Percentiles rank a stretch among this genome's conserved stretches.
These are phyloP conservation scores for Tricholoma bakamatsutake DNA, from an alignment of 768 basidiomycete species.

Conservation along the genomic window DNA sequence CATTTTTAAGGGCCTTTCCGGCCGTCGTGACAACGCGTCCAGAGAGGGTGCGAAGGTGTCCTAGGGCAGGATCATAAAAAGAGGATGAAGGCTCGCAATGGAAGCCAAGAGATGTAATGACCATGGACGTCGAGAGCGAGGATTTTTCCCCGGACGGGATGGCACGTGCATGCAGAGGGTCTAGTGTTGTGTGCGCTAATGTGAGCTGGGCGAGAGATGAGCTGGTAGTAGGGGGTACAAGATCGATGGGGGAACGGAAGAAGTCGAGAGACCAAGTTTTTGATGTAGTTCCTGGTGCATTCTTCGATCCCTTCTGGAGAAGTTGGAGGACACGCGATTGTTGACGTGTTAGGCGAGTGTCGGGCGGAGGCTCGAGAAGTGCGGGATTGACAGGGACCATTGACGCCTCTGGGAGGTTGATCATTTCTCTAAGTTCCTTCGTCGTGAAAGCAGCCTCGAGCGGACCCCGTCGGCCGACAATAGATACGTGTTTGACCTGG, in stretches of 20 bases:
- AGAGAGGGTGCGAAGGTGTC: conserved; percentile 48
- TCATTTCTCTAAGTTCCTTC: conserved; percentile 90
- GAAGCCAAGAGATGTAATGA: conserved; percentile 88
- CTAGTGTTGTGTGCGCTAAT: conserved; percentile 56
- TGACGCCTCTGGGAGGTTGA: conserved; percentile 53
- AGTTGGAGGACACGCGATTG: conserved; percentile 64
- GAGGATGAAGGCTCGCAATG: conserved; percentile 53
- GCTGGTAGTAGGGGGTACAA: conserved; percentile 24
- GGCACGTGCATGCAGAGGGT: conserved; percentile 40
- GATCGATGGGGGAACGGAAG: conserved; percentile 61
- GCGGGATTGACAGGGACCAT: conserved; percentile 56
- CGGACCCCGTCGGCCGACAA: conserved; percentile 83
- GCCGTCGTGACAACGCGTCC: conserved; percentile 39
- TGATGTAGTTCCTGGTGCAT: conserved; percentile 37
- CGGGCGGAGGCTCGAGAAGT: conserved; percentile 33
- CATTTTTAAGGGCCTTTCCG: conserved; percentile 38
- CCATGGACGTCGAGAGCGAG: conserved; percentile 59
- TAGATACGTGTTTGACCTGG: conserved; percentile 68
- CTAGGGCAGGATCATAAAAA: conserved; percentile 53
- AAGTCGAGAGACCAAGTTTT: conserved; percentile 84
- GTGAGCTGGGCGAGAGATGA: conserved; percentile 35
- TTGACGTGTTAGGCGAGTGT: conserved; percentile 44
- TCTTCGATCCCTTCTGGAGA: conserved; percentile 57
- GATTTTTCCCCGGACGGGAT: conserved; percentile 52
- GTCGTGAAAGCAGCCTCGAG: conserved; percentile 86